Evolutionary conservation across 148 eudicot genomes (phyloP).

Genomic region (Limonium bicolor): DNA sequence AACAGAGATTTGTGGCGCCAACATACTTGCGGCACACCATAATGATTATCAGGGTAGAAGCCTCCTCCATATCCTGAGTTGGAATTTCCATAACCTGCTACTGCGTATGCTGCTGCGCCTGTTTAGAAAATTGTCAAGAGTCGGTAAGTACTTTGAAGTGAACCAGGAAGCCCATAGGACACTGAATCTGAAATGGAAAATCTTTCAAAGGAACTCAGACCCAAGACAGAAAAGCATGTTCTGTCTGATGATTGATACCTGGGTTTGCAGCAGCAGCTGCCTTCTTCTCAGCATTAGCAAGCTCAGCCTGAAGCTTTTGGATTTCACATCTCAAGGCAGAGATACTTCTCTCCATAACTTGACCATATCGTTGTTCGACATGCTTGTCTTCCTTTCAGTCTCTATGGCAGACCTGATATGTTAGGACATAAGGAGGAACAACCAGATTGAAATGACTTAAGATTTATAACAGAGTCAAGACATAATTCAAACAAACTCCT

Average conservation of each 20-base stretch:
- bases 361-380: slow-evolving; percentile 30
- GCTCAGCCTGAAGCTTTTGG: slow-evolving; percentile 41
- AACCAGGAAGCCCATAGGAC: background rate
- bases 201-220: background rate
- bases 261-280: slow-evolving; percentile 52
- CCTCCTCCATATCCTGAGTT: slow-evolving; percentile 23
- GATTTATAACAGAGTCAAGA: background rate
- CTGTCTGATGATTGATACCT: slow-evolving; percentile 15
- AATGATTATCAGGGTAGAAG: slow-evolving; percentile 22
- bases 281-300: slow-evolving; percentile 58
- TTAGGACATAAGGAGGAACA: background rate
- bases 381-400: slow-evolving; percentile 43
- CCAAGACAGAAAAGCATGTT: background rate
- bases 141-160: background rate
- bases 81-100: slow-evolving; percentile 24
- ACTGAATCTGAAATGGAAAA: background rate
- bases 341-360: slow-evolving; percentile 47
- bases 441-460: background rate
- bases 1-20: too few species aligned
- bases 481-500: background rate
- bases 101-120: slow-evolving; percentile 32
- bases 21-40: too few species aligned
- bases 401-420: slow-evolving; percentile 55
- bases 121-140: slow-evolving; percentile 9
- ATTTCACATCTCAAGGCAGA: slow-evolving; percentile 36